phyloP scores from a whole-genome alignment of 306 rosid species.

The Trifolium dubium region DNA sequence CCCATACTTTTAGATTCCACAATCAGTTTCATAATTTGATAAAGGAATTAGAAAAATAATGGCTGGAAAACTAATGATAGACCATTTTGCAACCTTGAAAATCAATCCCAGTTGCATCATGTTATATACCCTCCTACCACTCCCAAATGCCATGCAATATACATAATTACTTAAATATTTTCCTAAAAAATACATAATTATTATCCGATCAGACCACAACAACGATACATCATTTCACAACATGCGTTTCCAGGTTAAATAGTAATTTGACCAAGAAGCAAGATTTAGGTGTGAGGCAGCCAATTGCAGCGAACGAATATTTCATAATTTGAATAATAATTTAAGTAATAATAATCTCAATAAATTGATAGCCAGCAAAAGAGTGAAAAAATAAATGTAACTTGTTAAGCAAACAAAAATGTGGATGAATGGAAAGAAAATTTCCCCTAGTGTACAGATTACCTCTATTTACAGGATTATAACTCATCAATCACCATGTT shows the following conservation, averaged over 20 bases:
- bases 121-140: too few relatives aligned
- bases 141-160: too few relatives aligned
- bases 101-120: too few relatives aligned
- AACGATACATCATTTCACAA: neutral
- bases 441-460: conserved; percentile 51
- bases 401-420: conserved; percentile 38
- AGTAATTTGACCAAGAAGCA: neutral
- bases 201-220: neutral
- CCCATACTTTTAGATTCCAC: too few relatives aligned
- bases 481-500: conserved; percentile 57
- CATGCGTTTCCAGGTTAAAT: conserved; percentile 8
- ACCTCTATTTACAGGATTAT: conserved; percentile 74
- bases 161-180: too few relatives aligned
- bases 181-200: too few relatives aligned
- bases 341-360: conserved; percentile 21
- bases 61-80: too few relatives aligned
- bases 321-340: conserved; percentile 32
- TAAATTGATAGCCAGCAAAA: conserved; percentile 15
- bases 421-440: conserved; percentile 69
- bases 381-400: neutral
- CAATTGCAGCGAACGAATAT: conserved; percentile 43
- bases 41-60: too few relatives aligned
- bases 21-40: too few relatives aligned
- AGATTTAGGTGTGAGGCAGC: conserved; percentile 33
- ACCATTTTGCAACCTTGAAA: too few relatives aligned